Conservation (phyloP, 2,329 filamentous ascomycete genomes). For the Teratosphaeria pseudoeucalypti region DNA sequence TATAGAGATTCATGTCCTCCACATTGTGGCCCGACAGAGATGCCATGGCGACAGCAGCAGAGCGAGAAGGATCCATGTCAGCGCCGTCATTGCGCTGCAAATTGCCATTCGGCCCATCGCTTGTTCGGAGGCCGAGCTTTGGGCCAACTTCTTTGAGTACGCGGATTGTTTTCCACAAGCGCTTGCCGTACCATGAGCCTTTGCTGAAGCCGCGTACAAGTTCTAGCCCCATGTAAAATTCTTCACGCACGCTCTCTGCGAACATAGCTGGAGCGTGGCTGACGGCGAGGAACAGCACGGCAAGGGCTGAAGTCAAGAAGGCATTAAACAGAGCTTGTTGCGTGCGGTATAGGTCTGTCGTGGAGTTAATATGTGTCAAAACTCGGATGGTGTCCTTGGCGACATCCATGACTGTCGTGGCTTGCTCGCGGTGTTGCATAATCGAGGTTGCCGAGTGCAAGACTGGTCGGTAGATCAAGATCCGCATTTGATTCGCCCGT, state of each 20-base stretch:
- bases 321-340: slow-evolving; percentile 73
- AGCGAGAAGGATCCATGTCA: slow-evolving; percentile 47
- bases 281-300: slow-evolving; percentile 65
- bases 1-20: slow-evolving; percentile 45
- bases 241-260: slow-evolving; percentile 56
- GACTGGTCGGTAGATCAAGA: slow-evolving; percentile 77
- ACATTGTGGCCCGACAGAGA: slow-evolving; percentile 53
- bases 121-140: slow-evolving; percentile 49
- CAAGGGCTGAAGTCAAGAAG: slow-evolving; percentile 64
- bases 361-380: slow-evolving; percentile 60
- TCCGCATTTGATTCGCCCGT: slow-evolving; percentile 80
- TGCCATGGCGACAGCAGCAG: slow-evolving; percentile 55
- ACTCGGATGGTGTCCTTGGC: slow-evolving; percentile 68
- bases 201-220: slow-evolving; percentile 62
- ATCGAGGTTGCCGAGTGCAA: slow-evolving; percentile 79
- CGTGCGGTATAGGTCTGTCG: slow-evolving; percentile 58
- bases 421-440: slow-evolving; percentile 60
- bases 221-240: slow-evolving; percentile 70
- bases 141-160: slow-evolving; percentile 63
- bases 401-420: slow-evolving; percentile 62
- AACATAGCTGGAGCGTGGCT: slow-evolving; percentile 66
- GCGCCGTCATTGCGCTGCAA: slow-evolving; percentile 15
- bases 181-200: slow-evolving; percentile 60
- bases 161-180: slow-evolving; percentile 62
- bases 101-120: slow-evolving; percentile 5